These are phyloP conservation scores for Nitzschia palea DNA, from an alignment of 108 stramenopile genomes.

Conservation along the genomic window DNA sequence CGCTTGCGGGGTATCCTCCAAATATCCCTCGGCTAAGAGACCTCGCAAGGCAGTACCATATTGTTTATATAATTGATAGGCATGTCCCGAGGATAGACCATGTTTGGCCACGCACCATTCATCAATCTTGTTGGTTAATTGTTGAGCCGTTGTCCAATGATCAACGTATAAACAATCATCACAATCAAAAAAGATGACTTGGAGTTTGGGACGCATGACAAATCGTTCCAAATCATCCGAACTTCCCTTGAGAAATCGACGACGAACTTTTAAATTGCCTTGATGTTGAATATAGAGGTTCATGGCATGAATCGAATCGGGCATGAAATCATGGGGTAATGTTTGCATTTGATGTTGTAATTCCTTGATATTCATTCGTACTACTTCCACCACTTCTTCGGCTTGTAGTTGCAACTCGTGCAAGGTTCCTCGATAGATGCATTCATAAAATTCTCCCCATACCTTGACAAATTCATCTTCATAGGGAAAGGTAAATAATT, in stretches of 20 bases:
- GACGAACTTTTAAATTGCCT: conserved; percentile 10
- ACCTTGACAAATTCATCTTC: conserved; percentile 50
- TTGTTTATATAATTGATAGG: conserved; percentile 64
- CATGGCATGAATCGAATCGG: conserved; percentile 53
- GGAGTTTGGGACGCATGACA: conserved; percentile 34
- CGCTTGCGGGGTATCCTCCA: conserved; percentile 42
- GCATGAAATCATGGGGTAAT: conserved; percentile 48
- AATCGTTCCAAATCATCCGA: conserved; percentile 35
- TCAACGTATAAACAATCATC: conserved; percentile 80
- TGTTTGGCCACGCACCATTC: conserved; percentile 45
- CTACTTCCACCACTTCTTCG: conserved; percentile 48
- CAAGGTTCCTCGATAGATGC: conserved; percentile 33
- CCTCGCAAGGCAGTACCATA: conserved; percentile 68
- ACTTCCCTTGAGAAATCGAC: conserved; percentile 40
- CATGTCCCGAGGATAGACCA: conserved; percentile 41
- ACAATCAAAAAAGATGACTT: conserved; percentile 74
- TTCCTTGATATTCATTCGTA: conserved; percentile 37
- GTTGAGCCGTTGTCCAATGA: conserved; percentile 54
- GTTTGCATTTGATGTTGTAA: conserved; percentile 14
- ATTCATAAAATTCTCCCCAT: conserved; percentile 62
- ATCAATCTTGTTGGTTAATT: conserved; percentile 62
- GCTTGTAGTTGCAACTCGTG: conserved; percentile 41
- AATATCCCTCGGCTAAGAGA: conserved; percentile 55
- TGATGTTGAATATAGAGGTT: conserved; percentile 37
- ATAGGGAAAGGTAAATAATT: conserved; percentile 61